Base-by-base conservation (phyloP, 495 filamentous ascomycete species). In the Pseudevernia furfuracea region DNA sequence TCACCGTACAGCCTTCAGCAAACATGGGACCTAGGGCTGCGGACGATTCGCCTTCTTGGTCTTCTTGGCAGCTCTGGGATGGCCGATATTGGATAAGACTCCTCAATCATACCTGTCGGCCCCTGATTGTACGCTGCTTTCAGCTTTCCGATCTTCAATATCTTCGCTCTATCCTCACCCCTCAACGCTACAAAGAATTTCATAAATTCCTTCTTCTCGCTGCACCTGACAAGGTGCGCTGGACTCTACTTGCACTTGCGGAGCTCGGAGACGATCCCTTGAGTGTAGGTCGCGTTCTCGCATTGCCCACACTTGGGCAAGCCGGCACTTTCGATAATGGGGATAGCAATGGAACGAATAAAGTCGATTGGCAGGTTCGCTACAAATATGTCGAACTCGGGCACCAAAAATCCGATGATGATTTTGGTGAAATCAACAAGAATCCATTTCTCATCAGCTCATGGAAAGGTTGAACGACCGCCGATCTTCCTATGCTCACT, bases 51-150 rank as follows among this genome's bases (percentile, higher is more conserved):
- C 17, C 60, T 63, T 39, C 61, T 6, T 73, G 74, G 77, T 71
- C 68, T n/a, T 38, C 64, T 0, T 85, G 80, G 81, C 67, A 67
- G 4, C 76, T 94, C 1, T 96, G 85, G 82, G 93, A 97, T 71
- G 82, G 87, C 14, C 82, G 93, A 12, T 96, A 82, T 76, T 97
- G 93, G 93, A 75, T 96, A 43, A 82, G 85, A 6, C 48, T 91
- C 15, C 67, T 70, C 21, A 77, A 80, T 66, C 71, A 69, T 21
- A 66, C 79, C 1, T 69, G 71, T 3, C 68, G 67, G 62, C 60
- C 69, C 4, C 32, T 87, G 1, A 55, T 74, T 15, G 63, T 89
- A 28, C 78, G 79, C 8, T 83, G 85, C 3, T 80, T 87, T 63
- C 71, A 78, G 30, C 46, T 49, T 19, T 71, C 75, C 2, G 81